Conservation (phyloP, 345 rosid genomes). For the Xanthoceras sorbifolium region DNA sequence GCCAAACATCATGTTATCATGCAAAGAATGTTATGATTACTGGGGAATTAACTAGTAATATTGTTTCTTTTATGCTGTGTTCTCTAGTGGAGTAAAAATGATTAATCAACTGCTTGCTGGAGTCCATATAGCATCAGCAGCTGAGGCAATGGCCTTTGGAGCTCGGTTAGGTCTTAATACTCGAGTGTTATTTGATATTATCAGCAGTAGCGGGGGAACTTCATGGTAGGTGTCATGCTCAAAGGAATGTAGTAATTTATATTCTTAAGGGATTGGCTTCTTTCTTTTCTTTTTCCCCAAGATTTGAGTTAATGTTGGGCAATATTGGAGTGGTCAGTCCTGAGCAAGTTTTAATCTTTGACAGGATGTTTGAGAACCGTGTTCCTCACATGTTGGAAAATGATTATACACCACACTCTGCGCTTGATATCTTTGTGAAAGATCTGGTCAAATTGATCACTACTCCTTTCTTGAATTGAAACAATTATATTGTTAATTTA, state of each 20-base stretch:
- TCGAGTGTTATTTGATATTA: slow-evolving; percentile 64
- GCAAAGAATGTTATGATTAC: background rate
- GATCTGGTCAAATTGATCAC: slow-evolving; percentile 67
- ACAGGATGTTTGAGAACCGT: slow-evolving; percentile 98
- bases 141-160: slow-evolving; percentile 98
- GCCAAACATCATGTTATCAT: slow-evolving; percentile 18
- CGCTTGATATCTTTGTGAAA: slow-evolving; percentile 96
- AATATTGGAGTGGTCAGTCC: slow-evolving; percentile 1
- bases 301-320: background rate
- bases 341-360: slow-evolving; percentile 24
- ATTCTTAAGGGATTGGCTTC: background rate
- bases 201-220: slow-evolving; percentile 64
- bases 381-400: slow-evolving; percentile 96
- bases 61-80: slow-evolving; percentile 21
- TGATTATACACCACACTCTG: slow-evolving; percentile 92
- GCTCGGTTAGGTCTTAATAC: slow-evolving; percentile 89
- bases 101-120: slow-evolving; percentile 98
- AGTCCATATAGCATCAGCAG: slow-evolving; percentile 94
- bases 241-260: background rate
- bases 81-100: slow-evolving; percentile 80
- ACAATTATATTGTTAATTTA: background rate
- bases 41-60: background rate
- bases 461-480: background rate
- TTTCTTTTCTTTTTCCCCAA: no score
- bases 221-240: slow-evolving; percentile 67